Evolutionary conservation across 805 yeast species (phyloP), one percentile per base, ranked within the genome.

Genomic region (Sugiyamaella boreocaroliniensis): DNA sequence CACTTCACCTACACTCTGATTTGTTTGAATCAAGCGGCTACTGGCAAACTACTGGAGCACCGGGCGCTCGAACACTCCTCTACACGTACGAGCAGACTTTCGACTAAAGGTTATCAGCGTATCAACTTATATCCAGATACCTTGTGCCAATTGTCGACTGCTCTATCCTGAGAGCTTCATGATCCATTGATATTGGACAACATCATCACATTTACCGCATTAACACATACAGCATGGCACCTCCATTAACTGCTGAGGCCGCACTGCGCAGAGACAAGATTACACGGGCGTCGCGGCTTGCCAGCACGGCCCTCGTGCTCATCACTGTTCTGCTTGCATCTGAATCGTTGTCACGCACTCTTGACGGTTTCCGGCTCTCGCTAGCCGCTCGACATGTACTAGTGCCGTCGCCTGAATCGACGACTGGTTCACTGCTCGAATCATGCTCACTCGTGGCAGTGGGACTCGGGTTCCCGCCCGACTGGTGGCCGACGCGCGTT

Each of bases 401-500:
- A 32, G n/a, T 32, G 11, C 37, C 37, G n/a, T 10, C 32, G 4
- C 18, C 29, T 19, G 34, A n/a, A 9, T 22, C 47, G 14, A 15
- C 47, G 8, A 4, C 10, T 4, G n/a, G 15, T 8, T 44, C 47
- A 6, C 29, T 44, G n/a, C 29, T 44, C 10, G 47, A 44, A 22
- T 29, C 29, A 6, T 44, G 22, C 34, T 20, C 47, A 10, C 22
- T 44, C 8, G 43, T 51, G 20, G 55, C 41, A 4, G 18, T 42
- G 10, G 51, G 52, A 15, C 48, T 52, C 14, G 56, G 56, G 2
- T 44, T 29, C 40, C 52, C 52, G 5, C 52, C 32, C 29, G 55
- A 53, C 32, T 50, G 56, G 54, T 53, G 55, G 55, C 16, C 52
- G 8, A 52, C 56, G 3, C 47, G 50, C 16, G 11, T 29, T 5